phyloP scores from a whole-genome alignment of 2,329 filamentous ascomycete species.

The Achaetomium macrosporum region DNA sequence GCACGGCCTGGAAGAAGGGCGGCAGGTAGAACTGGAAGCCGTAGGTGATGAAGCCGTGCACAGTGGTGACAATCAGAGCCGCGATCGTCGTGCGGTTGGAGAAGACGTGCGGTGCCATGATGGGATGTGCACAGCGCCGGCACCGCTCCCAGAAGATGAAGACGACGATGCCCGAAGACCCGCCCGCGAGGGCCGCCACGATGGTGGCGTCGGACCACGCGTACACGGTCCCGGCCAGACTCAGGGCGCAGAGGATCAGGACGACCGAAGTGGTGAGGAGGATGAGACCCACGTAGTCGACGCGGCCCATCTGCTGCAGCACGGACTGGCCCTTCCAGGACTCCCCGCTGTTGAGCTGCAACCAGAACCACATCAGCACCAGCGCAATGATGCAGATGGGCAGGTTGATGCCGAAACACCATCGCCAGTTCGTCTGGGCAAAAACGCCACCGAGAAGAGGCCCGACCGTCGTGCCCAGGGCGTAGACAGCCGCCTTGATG shows the following conservation, averaged over 20 bases:
- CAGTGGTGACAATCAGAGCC: slow-evolving; percentile 32
- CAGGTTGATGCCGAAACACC: slow-evolving; percentile 35
- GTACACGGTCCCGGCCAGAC: slow-evolving; percentile 17
- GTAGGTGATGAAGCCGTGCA: slow-evolving; percentile 34
- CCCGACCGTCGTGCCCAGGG: slow-evolving; percentile 31
- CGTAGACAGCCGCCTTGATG: slow-evolving; percentile 31
- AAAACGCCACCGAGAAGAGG: slow-evolving; percentile 29
- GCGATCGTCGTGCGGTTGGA: slow-evolving; percentile 36
- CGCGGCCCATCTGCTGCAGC: slow-evolving; percentile 11
- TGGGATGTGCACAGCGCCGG: slow-evolving; percentile 25
- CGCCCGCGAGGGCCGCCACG: slow-evolving; percentile 5
- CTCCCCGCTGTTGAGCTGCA: slow-evolving; percentile 19
- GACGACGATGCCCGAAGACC: slow-evolving; percentile 11
- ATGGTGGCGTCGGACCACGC: slow-evolving; percentile 17
- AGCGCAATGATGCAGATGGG: slow-evolving; percentile 21
- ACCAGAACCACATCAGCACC: slow-evolving; percentile 24
- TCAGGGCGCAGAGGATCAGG: slow-evolving; percentile 21
- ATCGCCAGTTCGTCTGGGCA: slow-evolving; percentile 33
- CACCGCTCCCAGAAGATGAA: slow-evolving; percentile 22
- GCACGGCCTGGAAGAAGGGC: slow-evolving; percentile 41
- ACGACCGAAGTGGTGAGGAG: slow-evolving; percentile 21
- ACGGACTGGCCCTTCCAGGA: slow-evolving; percentile 5
- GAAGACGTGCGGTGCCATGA: slow-evolving; percentile 42
- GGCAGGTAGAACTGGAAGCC: slow-evolving; percentile 39
- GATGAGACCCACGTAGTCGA: slow-evolving; percentile 21